Conservation (phyloP, 257 asterid species). For the Fraxinus americana region DNA sequence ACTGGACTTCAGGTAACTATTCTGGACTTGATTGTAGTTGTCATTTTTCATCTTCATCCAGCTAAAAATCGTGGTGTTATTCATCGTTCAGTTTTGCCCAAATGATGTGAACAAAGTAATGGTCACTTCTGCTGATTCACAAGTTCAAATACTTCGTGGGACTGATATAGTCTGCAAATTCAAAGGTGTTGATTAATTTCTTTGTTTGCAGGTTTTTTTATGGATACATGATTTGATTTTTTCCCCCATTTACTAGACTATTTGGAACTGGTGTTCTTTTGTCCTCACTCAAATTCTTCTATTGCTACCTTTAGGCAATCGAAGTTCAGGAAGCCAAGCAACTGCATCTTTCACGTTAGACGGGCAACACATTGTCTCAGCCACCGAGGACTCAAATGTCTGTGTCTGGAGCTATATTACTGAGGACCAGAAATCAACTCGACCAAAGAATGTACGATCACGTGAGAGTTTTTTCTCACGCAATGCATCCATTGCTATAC, state of each 20-base stretch:
- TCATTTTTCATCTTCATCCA: background rate
- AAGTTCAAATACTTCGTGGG: conserved; percentile 69
- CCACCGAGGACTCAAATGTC: conserved; percentile 68
- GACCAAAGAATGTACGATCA: conserved; percentile 40
- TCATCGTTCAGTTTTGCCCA: conserved; percentile 67
- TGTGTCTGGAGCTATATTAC: conserved; percentile 65
- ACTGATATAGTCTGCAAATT: conserved; percentile 66
- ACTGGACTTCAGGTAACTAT: conserved; percentile 81
- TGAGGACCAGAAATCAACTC: conserved; percentile 47
- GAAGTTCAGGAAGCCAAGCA: conserved; percentile 57
- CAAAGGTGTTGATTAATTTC: conserved; percentile 49
- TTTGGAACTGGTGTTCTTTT: background rate
- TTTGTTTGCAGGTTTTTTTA: background rate
- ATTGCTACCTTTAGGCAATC: conserved; percentile 46
- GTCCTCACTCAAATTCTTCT: background rate
- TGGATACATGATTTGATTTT: background rate
- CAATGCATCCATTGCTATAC: conserved; percentile 74
- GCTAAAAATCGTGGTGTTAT: background rate
- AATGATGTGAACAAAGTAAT: conserved; percentile 71
- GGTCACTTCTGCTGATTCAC: conserved; percentile 88
- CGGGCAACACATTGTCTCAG: conserved; percentile 73
- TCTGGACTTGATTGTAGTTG: background rate
- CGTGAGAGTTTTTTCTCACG: conserved; percentile 74
- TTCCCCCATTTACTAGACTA: background rate
- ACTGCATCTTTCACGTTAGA: conserved; percentile 83